Percentiles rank a stretch among this genome's conserved stretches.
Evolutionary conservation across 495 filamentous ascomycete genomes (phyloP).

Genomic region (Eremomyces bilateralis): DNA sequence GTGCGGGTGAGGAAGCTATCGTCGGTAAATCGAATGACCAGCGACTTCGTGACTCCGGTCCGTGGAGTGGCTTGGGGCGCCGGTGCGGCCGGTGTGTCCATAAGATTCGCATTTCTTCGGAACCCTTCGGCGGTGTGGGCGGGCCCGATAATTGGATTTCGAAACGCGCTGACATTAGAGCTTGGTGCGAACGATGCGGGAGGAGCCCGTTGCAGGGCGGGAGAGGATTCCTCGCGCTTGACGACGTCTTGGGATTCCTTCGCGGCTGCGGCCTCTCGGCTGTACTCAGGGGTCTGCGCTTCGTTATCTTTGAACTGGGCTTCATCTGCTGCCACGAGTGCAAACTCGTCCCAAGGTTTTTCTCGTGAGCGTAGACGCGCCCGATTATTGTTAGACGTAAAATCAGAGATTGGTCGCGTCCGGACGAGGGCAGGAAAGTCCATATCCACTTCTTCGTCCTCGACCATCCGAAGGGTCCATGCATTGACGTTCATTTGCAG

Average conservation of each 20-base stretch:
- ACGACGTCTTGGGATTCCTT: not conserved
- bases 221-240: slow-evolving; percentile 1
- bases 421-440: slow-evolving; percentile 79
- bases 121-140: slow-evolving; percentile 16
- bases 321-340: slow-evolving; percentile 59
- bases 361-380: slow-evolving; percentile 51
- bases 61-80: slow-evolving; percentile 36
- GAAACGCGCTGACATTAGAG: no score
- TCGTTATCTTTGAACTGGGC: slow-evolving; percentile 61
- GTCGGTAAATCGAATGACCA: slow-evolving; percentile 70
- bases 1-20: slow-evolving; percentile 25
- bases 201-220: slow-evolving; percentile 12
- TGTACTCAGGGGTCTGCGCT: slow-evolving; percentile 46
- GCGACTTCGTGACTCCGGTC: slow-evolving; percentile 59
- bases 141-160: slow-evolving; percentile 21
- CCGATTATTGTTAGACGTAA: slow-evolving; percentile 77
- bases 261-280: slow-evolving; percentile 28
- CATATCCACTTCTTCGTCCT: slow-evolving; percentile 86
- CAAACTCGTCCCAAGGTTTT: slow-evolving; percentile 85
- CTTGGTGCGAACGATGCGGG: slow-evolving; percentile 16
- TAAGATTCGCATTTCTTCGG: slow-evolving; percentile 22
- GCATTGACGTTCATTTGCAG: slow-evolving; percentile 67
- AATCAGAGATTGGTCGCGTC: slow-evolving; percentile 57
- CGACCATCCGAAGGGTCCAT: slow-evolving; percentile 88
- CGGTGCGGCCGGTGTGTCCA: slow-evolving; percentile 20